Conservation (phyloP, 2,329 filamentous ascomycete genomes). For the Monosporascus sp. region DNA sequence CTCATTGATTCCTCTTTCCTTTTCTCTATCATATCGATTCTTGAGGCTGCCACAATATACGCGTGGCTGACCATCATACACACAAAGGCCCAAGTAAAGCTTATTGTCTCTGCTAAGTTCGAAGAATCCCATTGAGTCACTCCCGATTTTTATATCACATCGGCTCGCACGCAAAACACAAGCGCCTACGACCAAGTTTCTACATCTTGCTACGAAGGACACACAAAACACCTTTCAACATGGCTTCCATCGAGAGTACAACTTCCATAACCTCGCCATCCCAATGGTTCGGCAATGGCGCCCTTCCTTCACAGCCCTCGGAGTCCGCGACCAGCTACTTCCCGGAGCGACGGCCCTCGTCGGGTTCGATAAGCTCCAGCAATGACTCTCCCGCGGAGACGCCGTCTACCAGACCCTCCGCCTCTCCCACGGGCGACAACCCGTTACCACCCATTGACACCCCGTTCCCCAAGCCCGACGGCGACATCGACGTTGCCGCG, state of each 20-base stretch:
- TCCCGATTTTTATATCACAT: too few species aligned
- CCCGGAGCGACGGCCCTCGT: neutral
- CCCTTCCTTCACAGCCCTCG: neutral
- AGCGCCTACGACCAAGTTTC: too few species aligned
- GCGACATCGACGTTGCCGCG: slow-evolving; percentile 23
- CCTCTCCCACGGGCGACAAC: slow-evolving; percentile 10
- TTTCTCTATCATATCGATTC: neutral
- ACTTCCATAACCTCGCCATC: neutral
- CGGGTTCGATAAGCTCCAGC: neutral
- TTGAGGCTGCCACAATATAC: neutral
- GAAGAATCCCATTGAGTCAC: neutral
- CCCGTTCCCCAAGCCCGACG: slow-evolving; percentile 16
- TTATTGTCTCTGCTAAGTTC: neutral
- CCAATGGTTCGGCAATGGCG: neutral
- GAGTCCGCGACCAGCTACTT: neutral
- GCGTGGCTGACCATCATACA: neutral
- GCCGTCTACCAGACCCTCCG: neutral
- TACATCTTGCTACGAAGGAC: too few species aligned
- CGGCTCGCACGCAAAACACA: too few species aligned
- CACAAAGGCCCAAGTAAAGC: neutral
- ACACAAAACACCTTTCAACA: neutral
- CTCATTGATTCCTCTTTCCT: neutral
- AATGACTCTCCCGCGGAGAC: neutral
- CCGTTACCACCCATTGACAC: slow-evolving; percentile 24
- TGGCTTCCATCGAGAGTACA: neutral